Conservation (phyloP, 257 asterid species). For the Rubia yunnanensis region DNA sequence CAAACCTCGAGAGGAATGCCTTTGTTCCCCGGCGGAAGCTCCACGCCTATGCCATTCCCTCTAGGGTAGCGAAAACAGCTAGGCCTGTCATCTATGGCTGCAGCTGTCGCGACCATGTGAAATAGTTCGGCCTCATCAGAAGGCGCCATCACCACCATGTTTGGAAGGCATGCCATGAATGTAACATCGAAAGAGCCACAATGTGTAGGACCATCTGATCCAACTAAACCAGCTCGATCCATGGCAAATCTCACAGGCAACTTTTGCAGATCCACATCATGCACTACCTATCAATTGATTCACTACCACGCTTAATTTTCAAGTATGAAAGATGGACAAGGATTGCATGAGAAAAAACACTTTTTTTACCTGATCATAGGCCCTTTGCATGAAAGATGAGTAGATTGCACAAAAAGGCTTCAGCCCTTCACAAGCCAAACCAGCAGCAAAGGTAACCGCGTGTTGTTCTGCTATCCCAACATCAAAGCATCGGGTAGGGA, state of each 20-base stretch:
- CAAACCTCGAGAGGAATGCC: constrained; percentile 82
- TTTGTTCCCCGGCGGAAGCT: constrained; percentile 74
- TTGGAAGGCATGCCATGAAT: constrained; percentile 95
- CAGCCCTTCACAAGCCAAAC: constrained; percentile 93
- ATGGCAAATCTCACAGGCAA: constrained; percentile 92
- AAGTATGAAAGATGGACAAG: neutral
- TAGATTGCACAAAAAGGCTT: constrained; percentile 90
- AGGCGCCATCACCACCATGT: constrained; percentile 99
- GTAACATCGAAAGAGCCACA: constrained; percentile 85
- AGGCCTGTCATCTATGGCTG: constrained; percentile 87
- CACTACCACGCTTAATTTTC: neutral
- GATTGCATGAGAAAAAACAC: no score
- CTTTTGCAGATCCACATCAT: constrained; percentile 93
- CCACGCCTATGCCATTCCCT: constrained; percentile 80
- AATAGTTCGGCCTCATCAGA: constrained; percentile 81
- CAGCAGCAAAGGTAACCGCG: constrained; percentile 97
- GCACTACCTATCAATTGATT: constrained; percentile 56
- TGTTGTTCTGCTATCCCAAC: constrained; percentile 98
- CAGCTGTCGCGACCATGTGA: constrained; percentile 97
- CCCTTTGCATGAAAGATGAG: constrained; percentile 90
- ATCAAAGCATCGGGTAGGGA: constrained; percentile 77
- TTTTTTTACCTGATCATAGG: constrained; percentile 70
- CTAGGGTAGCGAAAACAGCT: constrained; percentile 91
- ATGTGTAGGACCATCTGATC: constrained; percentile 97
- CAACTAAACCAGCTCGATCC: constrained; percentile 95